A percentile compares a stretch with the other conserved stretches of the same genome.
These are phyloP conservation scores for Trichoderma oligosporum DNA, from an alignment of 2,329 filamentous ascomycete species.

Conservation along the genomic window DNA sequence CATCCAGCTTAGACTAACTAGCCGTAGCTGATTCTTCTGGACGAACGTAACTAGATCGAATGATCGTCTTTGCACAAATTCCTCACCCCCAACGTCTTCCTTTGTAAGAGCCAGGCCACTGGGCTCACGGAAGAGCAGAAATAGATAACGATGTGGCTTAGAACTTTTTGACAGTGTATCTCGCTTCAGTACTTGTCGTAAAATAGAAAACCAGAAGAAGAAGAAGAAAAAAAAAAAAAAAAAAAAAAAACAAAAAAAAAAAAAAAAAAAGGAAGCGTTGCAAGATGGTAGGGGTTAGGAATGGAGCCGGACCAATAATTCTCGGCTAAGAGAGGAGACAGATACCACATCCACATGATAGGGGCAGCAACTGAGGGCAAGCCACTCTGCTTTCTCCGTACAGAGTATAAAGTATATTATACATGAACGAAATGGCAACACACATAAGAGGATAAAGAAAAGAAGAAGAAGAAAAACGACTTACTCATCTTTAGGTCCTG, in stretches of 20 bases:
- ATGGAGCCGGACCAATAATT: background rate
- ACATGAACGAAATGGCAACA: background rate
- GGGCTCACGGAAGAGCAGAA: conserved; percentile 44
- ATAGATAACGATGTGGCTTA: conserved; percentile 46
- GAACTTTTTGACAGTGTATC: conserved; percentile 33
- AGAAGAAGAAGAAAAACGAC: conserved; percentile 22
- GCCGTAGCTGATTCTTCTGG: conserved; percentile 35
- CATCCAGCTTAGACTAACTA: conserved; percentile 47
- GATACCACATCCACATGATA: conserved; percentile 9
- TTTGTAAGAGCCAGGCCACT: conserved; percentile 33
- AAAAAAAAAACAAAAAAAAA: background rate
- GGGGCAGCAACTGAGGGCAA: background rate
- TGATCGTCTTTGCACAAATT: conserved; percentile 43
- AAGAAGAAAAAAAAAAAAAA: background rate
- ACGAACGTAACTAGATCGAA: conserved; percentile 41
- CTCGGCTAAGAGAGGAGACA: background rate
- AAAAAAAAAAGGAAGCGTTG: background rate
- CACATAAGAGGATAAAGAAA: background rate
- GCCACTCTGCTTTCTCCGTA: conserved; percentile 7
- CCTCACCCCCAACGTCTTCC: conserved; percentile 45
- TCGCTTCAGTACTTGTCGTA: background rate
- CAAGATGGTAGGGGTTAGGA: background rate
- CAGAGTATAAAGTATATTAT: background rate
- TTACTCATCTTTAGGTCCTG: conserved; percentile 46
- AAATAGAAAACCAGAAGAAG: background rate